Base-by-base conservation (phyloP, 176 grass and related monocot genomes). In the Bothriochloa decipiens region DNA sequence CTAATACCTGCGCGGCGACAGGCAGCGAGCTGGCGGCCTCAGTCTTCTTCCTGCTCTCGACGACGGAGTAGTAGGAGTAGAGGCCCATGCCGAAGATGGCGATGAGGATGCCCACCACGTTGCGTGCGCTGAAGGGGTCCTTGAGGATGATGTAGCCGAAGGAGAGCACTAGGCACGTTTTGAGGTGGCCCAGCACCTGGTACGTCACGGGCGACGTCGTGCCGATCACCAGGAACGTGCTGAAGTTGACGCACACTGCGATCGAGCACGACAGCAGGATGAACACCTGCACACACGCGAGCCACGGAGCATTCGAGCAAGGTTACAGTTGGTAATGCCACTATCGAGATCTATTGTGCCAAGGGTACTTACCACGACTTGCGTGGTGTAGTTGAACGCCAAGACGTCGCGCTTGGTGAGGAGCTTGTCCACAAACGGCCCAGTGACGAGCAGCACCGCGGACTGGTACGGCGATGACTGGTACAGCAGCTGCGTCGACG, bases 151-250 rank as follows among this genome's bases (percentile, higher is more conserved):
- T 22, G 87, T 88, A 98, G 55, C 92, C 92, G 53, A 95, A 95
- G 79, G 92, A 95, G 28, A 95, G 89, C 81, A 98, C 86, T 9
- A 98, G 87, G 85, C 95, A 98, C 32, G 92, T 98, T 85, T 98
- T 98, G 71, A 98, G 85, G 86, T 98, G 95, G 15, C 95, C 95
- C 41, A 98, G 84, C n/a, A 98, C 92, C 80, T 98, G 95, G 84
- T 98, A 95, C 4, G 92, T 98, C 86, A 98, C 92, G 5, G 92
- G 94, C 17, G 92, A 98, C 6, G 92, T 95, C n/a, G 92, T 95
- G 55, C 92, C 92, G 63, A 98, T 95, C 53, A 98, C 95, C 82
- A 98, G 82, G 73, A 95, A 98, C 18, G 92, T 98, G 91, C 95
- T 98, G 89, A 95, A 98, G 91, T 95, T 98, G 10, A 98, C 92